Evolutionary conservation across 192 early-diverging fungal genomes (phyloP), one percentile per base, ranked within the genome.

Genomic region (Coemansia sp.): DNA sequence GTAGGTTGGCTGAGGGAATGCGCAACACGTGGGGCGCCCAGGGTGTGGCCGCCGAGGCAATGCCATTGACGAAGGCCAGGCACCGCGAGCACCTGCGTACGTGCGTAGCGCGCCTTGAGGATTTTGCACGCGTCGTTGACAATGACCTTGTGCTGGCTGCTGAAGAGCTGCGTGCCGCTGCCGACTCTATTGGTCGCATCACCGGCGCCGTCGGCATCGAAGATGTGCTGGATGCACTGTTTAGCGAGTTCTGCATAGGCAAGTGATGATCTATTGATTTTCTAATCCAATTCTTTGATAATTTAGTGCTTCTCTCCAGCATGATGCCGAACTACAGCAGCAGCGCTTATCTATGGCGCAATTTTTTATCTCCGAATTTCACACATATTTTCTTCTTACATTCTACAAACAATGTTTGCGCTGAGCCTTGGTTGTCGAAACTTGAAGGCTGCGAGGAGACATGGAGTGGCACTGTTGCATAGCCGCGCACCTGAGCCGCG

Each of bases 191-290:
- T 34, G 87, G 88, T 6, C 71, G 80, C 59, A 90, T 92, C 62
- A 92, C 90, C 6, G 87, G 90, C 22, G 61, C 74, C 17, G 80
- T 87, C 4, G 86, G 85, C 57, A 85, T 88, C 13, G 90, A 92
- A 56, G 84, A 89, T 54, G 78, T 92, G 7, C 69, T 92, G 5
- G 88, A 88, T 61, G 81, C 84, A 8, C 65, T 92, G 22, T 92
- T 92, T 67, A 70, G 84, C 33, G 76, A 86, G 48, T 90, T 92
- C 50, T 92, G 90, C 55, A 92, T 92, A 40, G 90, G 90, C 15
- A 92, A 92, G 75, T 82, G 41, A 67, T 47, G n/a, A n/a, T n/a
- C n/a, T n/a, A n/a, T 27, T 12, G 23, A 30, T 13, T 11, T 21
- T 23, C 21, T 23, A 11, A 48, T 19, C 12, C 11, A 14, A 22